Evolutionary conservation across 129 eudicot genomes (phyloP), one percentile per base, ranked within the genome.

Genomic region (Silybum marianum): DNA sequence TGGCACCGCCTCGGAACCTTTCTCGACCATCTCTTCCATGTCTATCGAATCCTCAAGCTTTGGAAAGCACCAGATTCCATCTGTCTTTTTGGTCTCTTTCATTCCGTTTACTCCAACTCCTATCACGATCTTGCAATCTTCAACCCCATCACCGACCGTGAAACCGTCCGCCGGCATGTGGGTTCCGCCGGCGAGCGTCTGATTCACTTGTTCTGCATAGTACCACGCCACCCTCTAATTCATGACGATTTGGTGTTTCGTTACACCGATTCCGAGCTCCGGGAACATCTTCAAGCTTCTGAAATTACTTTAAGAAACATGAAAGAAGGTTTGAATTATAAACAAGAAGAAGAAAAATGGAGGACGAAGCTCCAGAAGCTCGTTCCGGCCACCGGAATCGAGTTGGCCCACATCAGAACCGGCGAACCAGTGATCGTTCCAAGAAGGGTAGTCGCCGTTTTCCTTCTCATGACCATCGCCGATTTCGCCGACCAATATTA

Each of bases 1-100:
- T 95, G 98, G 98, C 99, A 95, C 86, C 91, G 90, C 60, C 87
- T 92, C 30, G 99, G 99, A 25, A 95, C 95, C 67, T 95, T 95
- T 78, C 93, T 86, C 4, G 97, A 89, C 25, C 99, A 95, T 81
- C 91, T 95, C 1, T 39, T 89, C 69, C 91, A 91, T 71, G 87
- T 91, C 28, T 90, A 92, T 77, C 89, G 90, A 5, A 93, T 95
- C 23, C 97, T 95, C 71, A 92, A 89, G 54, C 91, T 95, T n/a
- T 95, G 98, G 99, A 87, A 87, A 0, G 91, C 90, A 28, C 97
- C 94, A 0, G 88, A 89, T 32, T n/a, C 95, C 28, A 92, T 83
- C 22, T 89, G 95, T 68, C 95, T 93, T 46, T 93, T 95, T 26
- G 98, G 97, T 3, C 93, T 93, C 58, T 93, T 95, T 38, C 99